Base-by-base conservation (phyloP, 2,329 filamentous ascomycete genomes). In the Aspergillus intermedius region DNA sequence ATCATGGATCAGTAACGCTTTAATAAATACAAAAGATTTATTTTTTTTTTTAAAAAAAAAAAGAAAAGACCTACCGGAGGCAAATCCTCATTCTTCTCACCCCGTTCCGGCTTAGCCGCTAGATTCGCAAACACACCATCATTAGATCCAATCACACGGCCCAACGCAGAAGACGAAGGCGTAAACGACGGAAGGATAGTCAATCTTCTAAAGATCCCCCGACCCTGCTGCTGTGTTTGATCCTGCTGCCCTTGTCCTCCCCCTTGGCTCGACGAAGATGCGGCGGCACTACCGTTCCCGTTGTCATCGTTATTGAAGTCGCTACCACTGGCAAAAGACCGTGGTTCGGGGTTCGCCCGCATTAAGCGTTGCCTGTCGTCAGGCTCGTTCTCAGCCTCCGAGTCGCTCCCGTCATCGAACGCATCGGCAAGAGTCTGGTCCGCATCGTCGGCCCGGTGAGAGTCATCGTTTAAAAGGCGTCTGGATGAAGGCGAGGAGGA, bases 91-190 rank as follows among this genome's bases (percentile, higher is more conserved):
- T 87, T 82, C 54, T 88, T 86, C 51, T 88, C 86, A 23, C 83
- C 86, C 40, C 83, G 77, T 60, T 94, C 88, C 0, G 91, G 91
- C 66, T 95, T 91, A 12, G 93, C 93, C 57, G 83, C 89, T 57
- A 98, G 72, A 66, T 98, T 98, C 47, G 91, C 93, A 72, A 95
- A 98, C 22, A 98, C 93, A 52, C 93, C 93, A 69, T 97, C 93
- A 44, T 88, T 90, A 47, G 87, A 84, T n/a, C 83, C 81, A 21
- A 84, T 85, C 46, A 85, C 86, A 52, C 71, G 48, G 67, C 72
- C 48, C 13, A 61, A n/a, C 21, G 69, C 66, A 32, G 68, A 67
- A 12, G 67, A 55, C 13, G 72, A 55, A 19, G 68, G 47, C n/a
- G 58, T 56, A 49, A 79, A 81, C 3, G 68, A 70, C 1, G 81